A percentile compares a stretch with the other conserved stretches of the same genome.
phyloP scores from a whole-genome alignment of 371 early-diverging fungal genomes.

The Syncephalastrum racemosum region DNA sequence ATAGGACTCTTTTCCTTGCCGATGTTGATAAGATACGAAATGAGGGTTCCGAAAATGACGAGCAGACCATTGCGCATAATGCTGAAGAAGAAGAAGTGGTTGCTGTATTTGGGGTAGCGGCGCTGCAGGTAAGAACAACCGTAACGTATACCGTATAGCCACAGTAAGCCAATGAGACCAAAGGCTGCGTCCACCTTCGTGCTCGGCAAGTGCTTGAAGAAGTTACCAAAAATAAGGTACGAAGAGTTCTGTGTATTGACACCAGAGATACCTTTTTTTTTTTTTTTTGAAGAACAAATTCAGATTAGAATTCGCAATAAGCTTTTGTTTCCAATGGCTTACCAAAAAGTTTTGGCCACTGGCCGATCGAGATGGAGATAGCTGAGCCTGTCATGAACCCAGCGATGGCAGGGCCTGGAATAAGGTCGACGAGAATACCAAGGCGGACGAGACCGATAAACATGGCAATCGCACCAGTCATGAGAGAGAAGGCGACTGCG shows the following conservation, averaged over 20 bases:
- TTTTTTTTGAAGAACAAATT: background rate
- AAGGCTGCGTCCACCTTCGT: slow-evolving; percentile 53
- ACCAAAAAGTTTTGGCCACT: slow-evolving; percentile 71
- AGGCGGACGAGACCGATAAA: slow-evolving; percentile 76
- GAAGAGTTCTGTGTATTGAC: slow-evolving; percentile 60
- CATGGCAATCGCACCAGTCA: slow-evolving; percentile 64
- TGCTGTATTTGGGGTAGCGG: slow-evolving; percentile 43
- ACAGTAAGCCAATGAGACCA: slow-evolving; percentile 45
- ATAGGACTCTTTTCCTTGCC: slow-evolving; percentile 40
- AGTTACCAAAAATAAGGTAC: slow-evolving; percentile 57
- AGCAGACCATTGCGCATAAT: slow-evolving; percentile 52
- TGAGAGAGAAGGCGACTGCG: slow-evolving; percentile 57
- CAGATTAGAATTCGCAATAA: no score
- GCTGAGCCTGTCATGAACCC: slow-evolving; percentile 77
- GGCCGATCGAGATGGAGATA: slow-evolving; percentile 74
- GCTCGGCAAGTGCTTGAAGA: slow-evolving; percentile 43
- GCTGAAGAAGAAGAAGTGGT: slow-evolving; percentile 47
- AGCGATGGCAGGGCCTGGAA: slow-evolving; percentile 74
- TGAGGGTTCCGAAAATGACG: slow-evolving; percentile 44
- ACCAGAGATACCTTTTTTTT: slow-evolving; percentile 44
- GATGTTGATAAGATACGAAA: slow-evolving; percentile 43
- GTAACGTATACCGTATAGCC: slow-evolving; percentile 49
- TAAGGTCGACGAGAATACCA: slow-evolving; percentile 88
- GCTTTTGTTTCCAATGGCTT: background rate
- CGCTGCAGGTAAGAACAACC: slow-evolving; percentile 28